Evolutionary conservation across 441 rosid species (phyloP).

Genomic region (Euphorbia neoarborescens): DNA sequence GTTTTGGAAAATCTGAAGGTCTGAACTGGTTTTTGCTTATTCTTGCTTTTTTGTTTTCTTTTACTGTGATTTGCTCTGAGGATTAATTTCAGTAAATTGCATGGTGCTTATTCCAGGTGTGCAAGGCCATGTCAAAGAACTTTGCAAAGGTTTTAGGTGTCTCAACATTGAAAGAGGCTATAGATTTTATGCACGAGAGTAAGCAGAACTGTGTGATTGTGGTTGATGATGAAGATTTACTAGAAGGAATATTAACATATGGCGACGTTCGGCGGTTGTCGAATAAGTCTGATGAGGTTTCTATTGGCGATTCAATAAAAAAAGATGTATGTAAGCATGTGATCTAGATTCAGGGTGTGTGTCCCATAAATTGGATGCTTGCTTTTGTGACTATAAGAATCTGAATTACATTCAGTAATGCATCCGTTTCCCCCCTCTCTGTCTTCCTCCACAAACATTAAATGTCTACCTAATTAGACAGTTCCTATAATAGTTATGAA

Average conservation of each 20-base stretch:
- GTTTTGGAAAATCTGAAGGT: conserved; percentile 73
- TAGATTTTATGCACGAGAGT: conserved; percentile 54
- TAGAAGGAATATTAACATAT: conserved; percentile 73
- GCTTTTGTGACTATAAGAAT: not conserved
- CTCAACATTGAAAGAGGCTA: conserved; percentile 64
- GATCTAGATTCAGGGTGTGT: conserved; percentile 5
- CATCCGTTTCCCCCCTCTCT: not conserved
- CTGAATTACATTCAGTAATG: too few species aligned
- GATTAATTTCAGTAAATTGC: conserved; percentile 4
- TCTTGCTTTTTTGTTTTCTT: not conserved
- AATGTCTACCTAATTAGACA: not conserved
- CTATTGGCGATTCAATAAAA: conserved; percentile 35
- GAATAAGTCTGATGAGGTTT: conserved; percentile 28
- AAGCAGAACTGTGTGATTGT: conserved; percentile 65
- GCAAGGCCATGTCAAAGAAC: conserved; percentile 73
- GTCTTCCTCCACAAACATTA: not conserved
- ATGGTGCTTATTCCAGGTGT: conserved; percentile 38
- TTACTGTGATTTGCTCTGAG: conserved; percentile 2
- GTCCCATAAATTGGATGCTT: not conserved
- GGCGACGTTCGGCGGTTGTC: conserved; percentile 70
- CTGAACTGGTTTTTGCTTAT: not conserved
- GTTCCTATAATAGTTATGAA: not conserved
- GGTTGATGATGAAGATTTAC: conserved; percentile 59
- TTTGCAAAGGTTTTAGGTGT: conserved; percentile 49
- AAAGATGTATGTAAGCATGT: conserved; percentile 38